Evolutionary conservation across 257 asterid genomes (phyloP).

Genomic region (Fraxinus excelsior): DNA sequence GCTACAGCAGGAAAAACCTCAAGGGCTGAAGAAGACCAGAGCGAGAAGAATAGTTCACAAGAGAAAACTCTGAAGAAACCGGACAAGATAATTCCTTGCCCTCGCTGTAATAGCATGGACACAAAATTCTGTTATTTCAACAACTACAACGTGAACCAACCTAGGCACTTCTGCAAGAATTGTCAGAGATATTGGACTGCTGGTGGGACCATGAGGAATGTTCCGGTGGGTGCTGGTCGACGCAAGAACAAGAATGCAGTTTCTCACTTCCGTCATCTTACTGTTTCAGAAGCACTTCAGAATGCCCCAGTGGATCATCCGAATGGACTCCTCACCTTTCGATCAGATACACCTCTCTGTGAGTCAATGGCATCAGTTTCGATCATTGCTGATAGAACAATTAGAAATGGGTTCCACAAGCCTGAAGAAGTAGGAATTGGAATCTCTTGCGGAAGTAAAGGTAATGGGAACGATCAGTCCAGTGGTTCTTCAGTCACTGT

Average conservation of each 20-base stretch:
- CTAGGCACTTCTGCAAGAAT: conserved; percentile 93
- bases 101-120: conserved; percentile 98
- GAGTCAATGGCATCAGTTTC: conserved; percentile 71
- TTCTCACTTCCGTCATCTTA: conserved; percentile 57
- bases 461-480: conserved; percentile 44
- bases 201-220: conserved; percentile 97
- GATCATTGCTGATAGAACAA: conserved; percentile 52
- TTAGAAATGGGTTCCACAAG: conserved; percentile 45
- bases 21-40: conserved; percentile 55
- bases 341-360: conserved; percentile 60
- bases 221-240: conserved; percentile 97
- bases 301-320: conserved; percentile 41
- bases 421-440: conserved; percentile 44
- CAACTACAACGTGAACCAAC: conserved; percentile 93
- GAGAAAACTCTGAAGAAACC: conserved; percentile 80
- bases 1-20: conserved; percentile 36
- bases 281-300: conserved; percentile 50
- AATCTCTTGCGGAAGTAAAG: conserved; percentile 40
- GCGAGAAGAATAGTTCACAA: conserved; percentile 53
- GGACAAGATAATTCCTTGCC: conserved; percentile 88
- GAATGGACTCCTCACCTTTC: conserved; percentile 61
- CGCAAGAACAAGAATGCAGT: conserved; percentile 75
- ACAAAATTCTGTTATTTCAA: conserved; percentile 95
- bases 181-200: conserved; percentile 99
- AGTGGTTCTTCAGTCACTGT: conserved; percentile 42